These are phyloP conservation scores for Trichoderma endophyticum DNA, from an alignment of 2,329 filamentous ascomycete species.

Conservation along the genomic window DNA sequence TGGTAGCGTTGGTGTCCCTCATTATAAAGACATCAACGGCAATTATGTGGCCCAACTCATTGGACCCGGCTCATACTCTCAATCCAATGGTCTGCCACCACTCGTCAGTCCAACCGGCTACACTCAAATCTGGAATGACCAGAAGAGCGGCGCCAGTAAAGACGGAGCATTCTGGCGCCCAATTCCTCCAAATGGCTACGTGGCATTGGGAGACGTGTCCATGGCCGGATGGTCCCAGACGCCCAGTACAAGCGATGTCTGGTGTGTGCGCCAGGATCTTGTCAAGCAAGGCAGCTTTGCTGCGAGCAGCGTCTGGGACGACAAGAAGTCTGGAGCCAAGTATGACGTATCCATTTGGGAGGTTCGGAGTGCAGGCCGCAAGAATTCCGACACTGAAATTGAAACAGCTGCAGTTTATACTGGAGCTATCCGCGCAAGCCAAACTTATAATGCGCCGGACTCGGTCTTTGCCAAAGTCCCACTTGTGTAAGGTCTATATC, in stretches of 20 bases:
- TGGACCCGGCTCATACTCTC: no score
- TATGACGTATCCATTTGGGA: background rate
- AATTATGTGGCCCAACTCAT: background rate
- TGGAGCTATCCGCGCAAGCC: background rate
- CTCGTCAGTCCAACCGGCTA: background rate
- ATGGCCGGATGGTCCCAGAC: background rate
- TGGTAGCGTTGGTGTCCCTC: background rate
- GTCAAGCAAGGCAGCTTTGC: background rate
- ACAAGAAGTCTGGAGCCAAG: background rate
- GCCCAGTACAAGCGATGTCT: background rate
- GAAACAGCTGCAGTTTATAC: background rate
- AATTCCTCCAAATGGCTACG: background rate
- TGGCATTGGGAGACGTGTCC: background rate
- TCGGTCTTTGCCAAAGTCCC: background rate
- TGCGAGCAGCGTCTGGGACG: background rate
- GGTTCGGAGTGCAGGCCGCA: background rate
- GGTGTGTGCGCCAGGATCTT: background rate
- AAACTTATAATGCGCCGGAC: background rate
- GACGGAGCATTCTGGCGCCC: background rate
- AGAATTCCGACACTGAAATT: accelerated
- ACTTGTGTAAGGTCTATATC: no score
- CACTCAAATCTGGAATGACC: background rate
- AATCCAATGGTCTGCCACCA: background rate
- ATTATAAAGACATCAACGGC: background rate
- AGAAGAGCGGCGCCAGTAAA: background rate